Evolutionary conservation across 108 stramenopile genomes (phyloP).

Genomic region (Pseudonitzschia multiseries): DNA sequence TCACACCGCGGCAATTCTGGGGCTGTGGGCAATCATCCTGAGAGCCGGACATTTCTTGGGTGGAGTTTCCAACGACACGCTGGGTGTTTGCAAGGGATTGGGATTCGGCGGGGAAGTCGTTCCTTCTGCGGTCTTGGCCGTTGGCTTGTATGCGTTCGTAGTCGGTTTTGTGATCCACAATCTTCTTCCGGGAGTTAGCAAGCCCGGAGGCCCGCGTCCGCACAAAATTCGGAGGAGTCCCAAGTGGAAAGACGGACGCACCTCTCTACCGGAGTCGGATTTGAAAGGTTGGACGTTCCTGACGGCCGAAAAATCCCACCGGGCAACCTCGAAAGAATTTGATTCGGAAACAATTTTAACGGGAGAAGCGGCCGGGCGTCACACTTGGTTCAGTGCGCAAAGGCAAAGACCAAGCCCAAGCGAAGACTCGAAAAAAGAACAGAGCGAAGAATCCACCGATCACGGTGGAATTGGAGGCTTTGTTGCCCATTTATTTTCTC

Average conservation of each 20-base stretch:
- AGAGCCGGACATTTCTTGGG: constrained; percentile 7
- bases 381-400: constrained; percentile 58
- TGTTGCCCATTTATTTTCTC: background rate
- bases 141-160: constrained; percentile 16
- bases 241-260: constrained; percentile 51
- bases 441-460: background rate
- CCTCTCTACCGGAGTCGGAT: constrained; percentile 1
- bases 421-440: background rate
- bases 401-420: background rate
- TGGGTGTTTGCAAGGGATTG: background rate
- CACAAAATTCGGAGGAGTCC: constrained; percentile 70
- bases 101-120: constrained; percentile 2
- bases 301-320: constrained; percentile 72
- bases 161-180: constrained; percentile 28
- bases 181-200: constrained; percentile 55
- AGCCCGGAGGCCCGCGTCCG: constrained; percentile 75
- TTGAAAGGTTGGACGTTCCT: constrained; percentile 60
- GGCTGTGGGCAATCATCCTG: constrained; percentile 31
- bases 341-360: constrained; percentile 40
- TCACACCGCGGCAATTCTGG: constrained; percentile 29
- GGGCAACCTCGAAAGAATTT: constrained; percentile 46
- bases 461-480: background rate
- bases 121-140: constrained; percentile 4
- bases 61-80: no score
- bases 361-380: constrained; percentile 78